phyloP scores from a whole-genome alignment of 306 rosid genomes.

The Cucumis melo region DNA sequence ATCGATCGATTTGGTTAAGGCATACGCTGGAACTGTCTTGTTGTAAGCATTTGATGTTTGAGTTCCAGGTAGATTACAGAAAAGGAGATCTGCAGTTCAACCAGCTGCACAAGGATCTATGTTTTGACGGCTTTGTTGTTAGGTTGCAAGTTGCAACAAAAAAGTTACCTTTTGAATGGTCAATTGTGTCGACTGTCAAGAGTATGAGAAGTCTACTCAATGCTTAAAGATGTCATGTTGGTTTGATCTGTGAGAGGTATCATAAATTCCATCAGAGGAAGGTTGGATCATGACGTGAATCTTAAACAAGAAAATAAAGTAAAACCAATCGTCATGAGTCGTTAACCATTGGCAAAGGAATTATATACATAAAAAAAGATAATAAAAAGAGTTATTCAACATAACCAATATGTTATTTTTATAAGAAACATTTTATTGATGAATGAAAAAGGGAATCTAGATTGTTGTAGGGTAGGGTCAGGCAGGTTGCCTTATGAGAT shows the following conservation, averaged over 20 bases:
- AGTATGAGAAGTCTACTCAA: conserved; percentile 18
- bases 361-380: too few relatives aligned
- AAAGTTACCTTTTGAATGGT: background rate
- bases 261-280: conserved; percentile 11
- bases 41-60: background rate
- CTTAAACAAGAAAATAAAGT: background rate
- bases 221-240: conserved; percentile 33
- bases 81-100: background rate
- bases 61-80: background rate
- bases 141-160: background rate
- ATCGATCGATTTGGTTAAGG: background rate
- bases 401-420: background rate
- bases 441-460: too few relatives aligned
- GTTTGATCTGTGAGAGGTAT: conserved; percentile 39
- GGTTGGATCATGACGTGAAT: background rate
- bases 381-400: background rate
- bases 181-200: background rate
- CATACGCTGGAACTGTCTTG: background rate
- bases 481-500: too few relatives aligned
- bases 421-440: too few relatives aligned
- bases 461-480: too few relatives aligned
- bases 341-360: background rate
- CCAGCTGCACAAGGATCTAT: background rate
- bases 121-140: background rate
- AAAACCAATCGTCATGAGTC: background rate